Percentiles rank a stretch among this genome's conserved stretches.
phyloP scores from a whole-genome alignment of 2,329 filamentous ascomycete genomes.

The Xylaria arbuscula region DNA sequence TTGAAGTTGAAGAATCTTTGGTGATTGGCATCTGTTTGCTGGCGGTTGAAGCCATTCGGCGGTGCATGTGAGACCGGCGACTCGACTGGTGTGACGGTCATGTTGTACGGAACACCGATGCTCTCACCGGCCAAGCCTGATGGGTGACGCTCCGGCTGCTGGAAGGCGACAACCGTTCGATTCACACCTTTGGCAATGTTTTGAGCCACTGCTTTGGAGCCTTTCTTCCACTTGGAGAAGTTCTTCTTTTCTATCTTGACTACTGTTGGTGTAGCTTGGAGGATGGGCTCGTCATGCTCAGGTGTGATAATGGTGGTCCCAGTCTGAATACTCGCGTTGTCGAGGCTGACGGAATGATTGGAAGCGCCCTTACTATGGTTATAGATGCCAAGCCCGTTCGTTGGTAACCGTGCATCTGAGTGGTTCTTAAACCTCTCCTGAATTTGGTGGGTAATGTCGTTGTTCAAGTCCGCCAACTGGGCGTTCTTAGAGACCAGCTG shows the following conservation, averaged over 20 bases:
- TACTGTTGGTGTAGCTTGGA: slow-evolving; percentile 86
- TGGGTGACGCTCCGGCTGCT: slow-evolving; percentile 64
- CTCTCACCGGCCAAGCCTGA: slow-evolving; percentile 68
- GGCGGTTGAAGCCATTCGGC: slow-evolving; percentile 50
- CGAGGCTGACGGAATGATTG: slow-evolving; percentile 63
- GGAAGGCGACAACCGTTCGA: slow-evolving; percentile 83
- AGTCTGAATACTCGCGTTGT: slow-evolving; percentile 65
- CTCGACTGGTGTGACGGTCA: slow-evolving; percentile 69
- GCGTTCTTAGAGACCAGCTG: slow-evolving; percentile 94
- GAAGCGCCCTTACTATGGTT: slow-evolving; percentile 63
- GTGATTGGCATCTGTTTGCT: slow-evolving; percentile 53
- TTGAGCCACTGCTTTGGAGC: slow-evolving; percentile 91
- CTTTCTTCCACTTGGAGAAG: slow-evolving; percentile 99
- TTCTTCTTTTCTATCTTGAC: slow-evolving; percentile 95
- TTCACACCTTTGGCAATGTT: slow-evolving; percentile 95
- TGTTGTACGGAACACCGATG: slow-evolving; percentile 77
- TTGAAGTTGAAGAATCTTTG: slow-evolving; percentile 74
- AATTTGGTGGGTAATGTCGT: slow-evolving; percentile 92
- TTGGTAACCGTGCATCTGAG: slow-evolving; percentile 67
- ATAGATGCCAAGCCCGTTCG: slow-evolving; percentile 69
- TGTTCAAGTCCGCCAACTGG: slow-evolving; percentile 94
- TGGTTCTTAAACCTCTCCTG: slow-evolving; percentile 86
- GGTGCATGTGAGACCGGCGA: slow-evolving; percentile 52
- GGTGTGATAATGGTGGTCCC: slow-evolving; percentile 69
- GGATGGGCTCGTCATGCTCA: slow-evolving; percentile 73